Conservation (phyloP, 2,329 filamentous ascomycete genomes). For the Monilinia fructigena region DNA sequence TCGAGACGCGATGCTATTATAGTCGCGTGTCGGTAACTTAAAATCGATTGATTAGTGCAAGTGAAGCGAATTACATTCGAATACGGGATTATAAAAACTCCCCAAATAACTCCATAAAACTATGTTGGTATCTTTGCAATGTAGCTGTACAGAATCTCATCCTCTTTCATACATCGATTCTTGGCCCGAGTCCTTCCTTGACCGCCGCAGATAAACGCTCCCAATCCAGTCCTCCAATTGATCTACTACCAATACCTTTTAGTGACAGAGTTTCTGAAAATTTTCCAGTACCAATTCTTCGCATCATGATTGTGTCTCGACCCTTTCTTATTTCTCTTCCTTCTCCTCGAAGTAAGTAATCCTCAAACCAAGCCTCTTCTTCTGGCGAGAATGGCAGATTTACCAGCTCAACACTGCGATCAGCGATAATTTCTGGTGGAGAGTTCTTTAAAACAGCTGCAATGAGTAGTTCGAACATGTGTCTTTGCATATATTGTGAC, state of each 20-base stretch:
- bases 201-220: constrained; percentile 34
- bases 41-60: constrained; percentile 9
- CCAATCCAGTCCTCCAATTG: constrained; percentile 39
- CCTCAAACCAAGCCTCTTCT: constrained; percentile 74
- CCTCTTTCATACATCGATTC: constrained; percentile 24
- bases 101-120: constrained; percentile 22
- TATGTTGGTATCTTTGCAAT: constrained; percentile 25
- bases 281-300: constrained; percentile 66
- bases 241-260: constrained; percentile 39
- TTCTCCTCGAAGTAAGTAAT: constrained; percentile 62
- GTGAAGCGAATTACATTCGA: neutral
- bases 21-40: constrained; percentile 6
- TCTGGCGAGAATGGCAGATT: constrained; percentile 67
- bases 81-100: constrained; percentile 3
- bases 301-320: constrained; percentile 72
- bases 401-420: constrained; percentile 66
- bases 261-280: constrained; percentile 50
- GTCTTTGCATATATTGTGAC: constrained; percentile 58
- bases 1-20: constrained; percentile 3
- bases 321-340: constrained; percentile 64
- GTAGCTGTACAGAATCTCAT: constrained; percentile 4
- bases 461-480: constrained; percentile 67
- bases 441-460: constrained; percentile 52
- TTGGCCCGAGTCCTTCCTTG: constrained; percentile 37
- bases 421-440: constrained; percentile 46